phyloP scores from a whole-genome alignment of 2,329 filamentous ascomycete species.

The Aspergillus fumigatus region DNA sequence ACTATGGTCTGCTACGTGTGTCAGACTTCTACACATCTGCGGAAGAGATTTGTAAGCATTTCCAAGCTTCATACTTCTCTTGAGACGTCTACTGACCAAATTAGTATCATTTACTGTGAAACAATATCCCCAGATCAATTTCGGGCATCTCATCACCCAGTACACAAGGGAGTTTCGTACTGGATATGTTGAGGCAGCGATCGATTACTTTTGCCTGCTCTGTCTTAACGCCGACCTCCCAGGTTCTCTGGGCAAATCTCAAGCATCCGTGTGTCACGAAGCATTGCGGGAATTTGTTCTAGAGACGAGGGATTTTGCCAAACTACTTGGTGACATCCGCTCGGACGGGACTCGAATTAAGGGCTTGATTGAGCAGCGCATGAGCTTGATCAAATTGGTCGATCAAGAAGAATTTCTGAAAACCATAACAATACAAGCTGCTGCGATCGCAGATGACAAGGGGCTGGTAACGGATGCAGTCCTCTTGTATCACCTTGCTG shows the following conservation, averaged over 20 bases:
- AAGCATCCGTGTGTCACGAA: conserved; percentile 81
- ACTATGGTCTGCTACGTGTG: conserved; percentile 83
- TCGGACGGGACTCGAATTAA: conserved; percentile 79
- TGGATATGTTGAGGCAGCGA: conserved; percentile 80
- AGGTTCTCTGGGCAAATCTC: conserved; percentile 68
- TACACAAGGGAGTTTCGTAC: conserved; percentile 96
- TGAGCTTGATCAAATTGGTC: conserved; percentile 72
- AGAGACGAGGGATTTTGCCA: conserved; percentile 95
- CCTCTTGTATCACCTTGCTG: conserved; percentile 86
- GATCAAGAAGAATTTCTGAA: conserved; percentile 81
- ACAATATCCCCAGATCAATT: conserved; percentile 75
- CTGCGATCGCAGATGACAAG: conserved; percentile 88
- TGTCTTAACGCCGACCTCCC: conserved; percentile 83
- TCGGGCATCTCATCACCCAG: conserved; percentile 86
- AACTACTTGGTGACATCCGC: conserved; percentile 85
- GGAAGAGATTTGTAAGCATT: conserved; percentile 58
- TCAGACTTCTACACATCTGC: conserved; percentile 72
- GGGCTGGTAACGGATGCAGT: conserved; percentile 91
- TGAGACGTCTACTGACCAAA: conserved; percentile 15
- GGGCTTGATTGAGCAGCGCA: conserved; percentile 82
- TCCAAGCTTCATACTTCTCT: conserved; percentile 1
- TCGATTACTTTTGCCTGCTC: conserved; percentile 88
- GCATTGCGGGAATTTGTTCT: conserved; percentile 88
- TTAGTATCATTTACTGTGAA: conserved; percentile 52
- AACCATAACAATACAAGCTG: conserved; percentile 89